Evolutionary conservation across 768 basidiomycete genomes (phyloP), one percentile per base, ranked within the genome.

Genomic region (Sporobolomyces roseus): DNA sequence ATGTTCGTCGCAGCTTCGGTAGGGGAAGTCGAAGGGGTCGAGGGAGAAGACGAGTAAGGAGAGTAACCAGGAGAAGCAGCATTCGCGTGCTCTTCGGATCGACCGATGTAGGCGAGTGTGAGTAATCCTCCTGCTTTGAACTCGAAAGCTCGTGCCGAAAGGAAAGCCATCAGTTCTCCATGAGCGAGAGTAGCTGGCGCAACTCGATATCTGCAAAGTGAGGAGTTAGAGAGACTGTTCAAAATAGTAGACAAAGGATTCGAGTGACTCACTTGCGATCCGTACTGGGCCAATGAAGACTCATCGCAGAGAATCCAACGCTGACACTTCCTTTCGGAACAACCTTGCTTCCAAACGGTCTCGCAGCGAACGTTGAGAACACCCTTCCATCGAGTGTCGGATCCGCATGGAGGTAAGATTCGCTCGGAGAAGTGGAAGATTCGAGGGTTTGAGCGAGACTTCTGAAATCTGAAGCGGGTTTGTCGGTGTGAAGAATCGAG

Each of bases 81-180:
- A 16, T 41, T 35, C n/a, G 65, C 38, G 25, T 52, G 30, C 25
- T 55, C 71, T 25, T 74, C 75, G 0, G 63, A 49, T n/a, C 74
- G 68, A 4, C 66, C 63, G 35, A 75, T 68, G 66, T 68, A 75
- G 8, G 76, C 75, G 48, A 77, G 29, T 6, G 73, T 48, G 46
- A 77, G 74, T 14, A 77, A 50, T 2, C 76, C 76, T 41, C 69
- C 75, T 1, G 71, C 27, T 50, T 68, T 70, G 72, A 74, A 75
- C 60, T 77, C 76, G 56, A 55, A 61, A 9, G 74, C 74, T 30
- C 76, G 66, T 0, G 75, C 67, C 35, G 58, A 36, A 46, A 77
- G 70, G 61, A 77, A 77, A 14, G 65, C 66, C 61, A 66, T 65
- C 13, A 77, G 52, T 46, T 77, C 76, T 38, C 61, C 61, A 49